A percentile compares a stretch with the other conserved stretches of the same genome.
Evolutionary conservation across 768 basidiomycete species (phyloP).

Genomic region (Pisolithus microcarpus): DNA sequence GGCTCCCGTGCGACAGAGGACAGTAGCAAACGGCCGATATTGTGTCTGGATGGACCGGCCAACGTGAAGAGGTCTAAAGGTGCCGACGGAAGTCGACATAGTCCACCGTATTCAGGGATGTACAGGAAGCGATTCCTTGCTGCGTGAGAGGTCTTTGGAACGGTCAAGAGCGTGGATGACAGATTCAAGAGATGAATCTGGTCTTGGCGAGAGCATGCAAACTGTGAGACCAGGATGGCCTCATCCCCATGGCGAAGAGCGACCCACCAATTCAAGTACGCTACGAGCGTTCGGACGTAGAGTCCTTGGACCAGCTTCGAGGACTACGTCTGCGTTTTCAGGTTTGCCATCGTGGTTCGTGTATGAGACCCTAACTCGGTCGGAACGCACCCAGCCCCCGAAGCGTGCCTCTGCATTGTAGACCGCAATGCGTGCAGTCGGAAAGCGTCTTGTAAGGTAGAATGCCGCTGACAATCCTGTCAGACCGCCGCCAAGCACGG

Average conservation of each 20-base stretch:
- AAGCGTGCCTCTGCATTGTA: constrained; percentile 57
- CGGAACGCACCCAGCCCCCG: constrained; percentile 84
- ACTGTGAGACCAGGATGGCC: constrained; percentile 6
- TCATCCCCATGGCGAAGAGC: not conserved
- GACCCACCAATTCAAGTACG: constrained; percentile 68
- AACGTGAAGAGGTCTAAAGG: constrained; percentile 31
- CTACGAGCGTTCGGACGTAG: constrained; percentile 69
- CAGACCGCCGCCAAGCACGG: constrained; percentile 74
- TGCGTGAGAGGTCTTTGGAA: constrained; percentile 59
- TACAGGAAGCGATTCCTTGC: constrained; percentile 74
- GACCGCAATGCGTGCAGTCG: constrained; percentile 51
- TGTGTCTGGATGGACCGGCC: constrained; percentile 23
- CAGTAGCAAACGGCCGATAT: constrained; percentile 40
- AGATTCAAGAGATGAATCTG: constrained; percentile 77
- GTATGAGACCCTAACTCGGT: constrained; percentile 39
- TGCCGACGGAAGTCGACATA: constrained; percentile 45
- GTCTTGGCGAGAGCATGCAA: constrained; percentile 7
- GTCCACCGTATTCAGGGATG: constrained; percentile 43
- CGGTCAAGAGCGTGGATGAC: constrained; percentile 51
- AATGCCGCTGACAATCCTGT: constrained; percentile 79
- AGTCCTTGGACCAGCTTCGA: constrained; percentile 87
- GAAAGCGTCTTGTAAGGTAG: constrained; percentile 63
- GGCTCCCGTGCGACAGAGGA: constrained; percentile 53
- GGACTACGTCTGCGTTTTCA: constrained; percentile 39
- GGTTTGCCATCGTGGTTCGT: constrained; percentile 16